phyloP scores from a whole-genome alignment of 768 basidiomycete species.

The Lactarius evosmus region DNA sequence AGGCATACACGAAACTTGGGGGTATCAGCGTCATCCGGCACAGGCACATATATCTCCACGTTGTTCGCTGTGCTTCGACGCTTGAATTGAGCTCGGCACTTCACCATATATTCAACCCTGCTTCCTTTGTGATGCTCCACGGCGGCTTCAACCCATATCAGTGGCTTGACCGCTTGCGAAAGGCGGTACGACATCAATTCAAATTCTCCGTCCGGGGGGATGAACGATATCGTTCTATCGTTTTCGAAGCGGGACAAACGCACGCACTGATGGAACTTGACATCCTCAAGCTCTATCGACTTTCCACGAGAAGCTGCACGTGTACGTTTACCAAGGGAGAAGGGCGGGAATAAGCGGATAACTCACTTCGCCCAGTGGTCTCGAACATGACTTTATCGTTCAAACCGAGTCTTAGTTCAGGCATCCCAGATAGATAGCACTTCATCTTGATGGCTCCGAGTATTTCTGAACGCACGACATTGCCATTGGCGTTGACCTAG shows the following conservation, averaged over 20 bases:
- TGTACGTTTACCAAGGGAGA: neutral
- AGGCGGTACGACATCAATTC: slow-evolving; percentile 98
- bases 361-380: slow-evolving; percentile 88
- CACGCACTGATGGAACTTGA: slow-evolving; percentile 99
- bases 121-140: slow-evolving; percentile 95
- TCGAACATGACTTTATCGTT: slow-evolving; percentile 99
- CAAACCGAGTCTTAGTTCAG: slow-evolving; percentile 88
- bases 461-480: slow-evolving; percentile 96
- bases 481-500: slow-evolving; percentile 94
- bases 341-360: neutral
- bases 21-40: slow-evolving; percentile 97
- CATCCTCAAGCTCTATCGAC: slow-evolving; percentile 99
- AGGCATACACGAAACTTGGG: slow-evolving; percentile 87
- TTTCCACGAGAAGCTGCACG: slow-evolving; percentile 78
- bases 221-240: slow-evolving; percentile 98
- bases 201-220: slow-evolving; percentile 98
- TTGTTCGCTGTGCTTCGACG: slow-evolving; percentile 95
- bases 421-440: slow-evolving; percentile 99
- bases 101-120: slow-evolving; percentile 93
- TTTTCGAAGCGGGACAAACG: slow-evolving; percentile 96
- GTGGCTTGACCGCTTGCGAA: slow-evolving; percentile 92
- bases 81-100: slow-evolving; percentile 97
- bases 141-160: slow-evolving; percentile 96
- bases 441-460: slow-evolving; percentile 99
- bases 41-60: slow-evolving; percentile 98